phyloP scores from a whole-genome alignment of 768 basidiomycete species.

The Pleurotus djamor region DNA sequence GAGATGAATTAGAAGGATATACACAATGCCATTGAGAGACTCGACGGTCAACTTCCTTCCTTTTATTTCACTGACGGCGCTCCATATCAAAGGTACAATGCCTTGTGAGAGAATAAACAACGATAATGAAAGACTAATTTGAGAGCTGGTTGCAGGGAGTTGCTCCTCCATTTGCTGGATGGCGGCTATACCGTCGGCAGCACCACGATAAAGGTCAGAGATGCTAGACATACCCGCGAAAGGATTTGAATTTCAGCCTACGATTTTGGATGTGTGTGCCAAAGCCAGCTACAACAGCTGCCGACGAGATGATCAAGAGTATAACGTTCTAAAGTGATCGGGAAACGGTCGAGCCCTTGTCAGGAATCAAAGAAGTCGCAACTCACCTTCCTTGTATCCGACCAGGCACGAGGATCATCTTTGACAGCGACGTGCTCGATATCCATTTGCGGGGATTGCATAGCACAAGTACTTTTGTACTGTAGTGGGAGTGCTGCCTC shows the following conservation, averaged over 20 bases:
- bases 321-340: slow-evolving; percentile 32
- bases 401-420: slow-evolving; percentile 66
- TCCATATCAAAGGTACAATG: slow-evolving; percentile 64
- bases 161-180: slow-evolving; percentile 58
- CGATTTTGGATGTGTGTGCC: slow-evolving; percentile 65
- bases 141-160: slow-evolving; percentile 54
- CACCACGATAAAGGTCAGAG: too few species aligned
- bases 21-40: not conserved
- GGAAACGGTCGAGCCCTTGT: not conserved
- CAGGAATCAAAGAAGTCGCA: too few species aligned
- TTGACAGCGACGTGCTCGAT: slow-evolving; percentile 53
- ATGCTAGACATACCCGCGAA: too few species aligned
- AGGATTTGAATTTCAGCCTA: too few species aligned
- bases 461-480: too few species aligned
- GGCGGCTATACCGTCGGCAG: too few species aligned
- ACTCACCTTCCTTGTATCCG: slow-evolving; percentile 50
- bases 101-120: slow-evolving; percentile 78
- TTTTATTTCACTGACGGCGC: slow-evolving; percentile 68
- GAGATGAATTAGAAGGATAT: not conserved
- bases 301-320: slow-evolving; percentile 47
- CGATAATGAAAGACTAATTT: slow-evolving; percentile 69
- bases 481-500: too few species aligned
- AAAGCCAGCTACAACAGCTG: slow-evolving; percentile 57
- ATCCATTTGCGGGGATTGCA: slow-evolving; percentile 20
- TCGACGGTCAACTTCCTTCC: slow-evolving; percentile 64